phyloP scores from a whole-genome alignment of 352 stramenopile species.

The Pythium brassicae region DNA sequence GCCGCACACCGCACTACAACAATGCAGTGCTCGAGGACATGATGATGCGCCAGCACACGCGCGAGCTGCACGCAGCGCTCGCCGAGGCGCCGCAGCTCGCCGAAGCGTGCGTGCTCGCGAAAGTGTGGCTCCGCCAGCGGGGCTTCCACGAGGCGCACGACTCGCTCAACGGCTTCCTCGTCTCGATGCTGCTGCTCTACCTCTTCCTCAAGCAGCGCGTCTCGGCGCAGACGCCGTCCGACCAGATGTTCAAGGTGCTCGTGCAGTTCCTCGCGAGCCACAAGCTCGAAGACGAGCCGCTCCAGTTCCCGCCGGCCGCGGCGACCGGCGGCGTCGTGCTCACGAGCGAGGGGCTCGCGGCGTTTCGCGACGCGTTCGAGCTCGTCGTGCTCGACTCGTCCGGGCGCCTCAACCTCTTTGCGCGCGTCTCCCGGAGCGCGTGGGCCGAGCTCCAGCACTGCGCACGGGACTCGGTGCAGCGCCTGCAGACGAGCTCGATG shows the following conservation, averaged over 20 bases:
- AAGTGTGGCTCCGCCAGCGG: constrained; percentile 87
- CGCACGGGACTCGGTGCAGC: constrained; percentile 51
- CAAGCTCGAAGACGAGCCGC: constrained; percentile 54
- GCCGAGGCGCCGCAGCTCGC: constrained; percentile 68
- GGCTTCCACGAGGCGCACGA: constrained; percentile 70
- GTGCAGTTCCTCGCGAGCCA: constrained; percentile 77
- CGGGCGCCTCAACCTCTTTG: constrained; percentile 72
- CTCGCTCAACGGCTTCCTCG: constrained; percentile 80
- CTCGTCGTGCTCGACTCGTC: constrained; percentile 79
- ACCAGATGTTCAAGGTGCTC: constrained; percentile 85
- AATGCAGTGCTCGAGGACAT: constrained; percentile 91
- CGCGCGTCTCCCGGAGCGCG: constrained; percentile 51
- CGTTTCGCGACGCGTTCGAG: constrained; percentile 63
- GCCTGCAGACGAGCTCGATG: constrained; percentile 59
- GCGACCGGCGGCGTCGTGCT: constrained; percentile 37
- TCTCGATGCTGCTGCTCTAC: constrained; percentile 84
- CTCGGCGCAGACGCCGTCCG: constrained; percentile 57
- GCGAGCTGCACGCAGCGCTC: constrained; percentile 66
- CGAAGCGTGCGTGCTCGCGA: constrained; percentile 75
- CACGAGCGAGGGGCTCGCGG: constrained; percentile 59
- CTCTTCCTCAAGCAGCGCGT: constrained; percentile 75
- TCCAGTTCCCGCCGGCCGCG: constrained; percentile 59
- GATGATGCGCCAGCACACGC: constrained; percentile 75
- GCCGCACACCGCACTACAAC: constrained; percentile 86
- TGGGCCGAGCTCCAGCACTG: constrained; percentile 68